Evolutionary conservation across 495 filamentous ascomycete species (phyloP), one percentile per base, ranked within the genome.

Genomic region (Podospora tetraspora): DNA sequence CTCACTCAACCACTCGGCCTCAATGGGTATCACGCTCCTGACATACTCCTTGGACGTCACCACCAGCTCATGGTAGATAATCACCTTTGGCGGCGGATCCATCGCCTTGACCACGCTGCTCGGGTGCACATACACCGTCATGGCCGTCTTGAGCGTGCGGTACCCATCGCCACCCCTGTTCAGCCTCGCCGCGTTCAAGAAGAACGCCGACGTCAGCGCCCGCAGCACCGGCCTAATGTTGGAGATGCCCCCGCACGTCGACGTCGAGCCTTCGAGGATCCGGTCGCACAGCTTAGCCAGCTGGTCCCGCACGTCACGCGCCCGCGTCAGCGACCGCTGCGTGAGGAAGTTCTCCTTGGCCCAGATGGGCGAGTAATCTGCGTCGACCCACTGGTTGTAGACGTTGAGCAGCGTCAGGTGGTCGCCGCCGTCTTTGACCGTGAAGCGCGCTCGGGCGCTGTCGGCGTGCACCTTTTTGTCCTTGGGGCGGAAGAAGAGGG

Each of bases 391-490:
- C 78, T 97, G 91, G 77, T 97, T 96, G 90, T 89, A 99, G 75
- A 99, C 90, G 73, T 97, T 97, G n/a, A 99, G 85, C 0, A 94
- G 85, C 0, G 93, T 94, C 13, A 94, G 78, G 74, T 96, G 92
- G 79, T 99, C 95, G 57, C 95, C 95, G 61, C 95, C 95, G 66
- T 96, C 93, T 71, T 92, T 93, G 71, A 93, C 81, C 0, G 95
- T 97, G 80, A 98, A 97, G 3, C 96, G 87, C 32, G 89, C 88
- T n/a, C 94, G 89, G 4, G 95, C 95, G 71, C 91, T 90, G 76
- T 97, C 95, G 24, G 95, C 96, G 75, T 97, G 91, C 60, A 97
- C 89, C 73, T 97, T 97, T 82, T 98, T 97, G 80, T 99, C 94
- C 77, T 97, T 97, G 11, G 95, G 95, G 0, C 95, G 88, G 85